A percentile compares a stretch with the other conserved stretches of the same genome.
Conservation (phyloP, 768 basidiomycete species). For the Hygrocybe coccinea region DNA sequence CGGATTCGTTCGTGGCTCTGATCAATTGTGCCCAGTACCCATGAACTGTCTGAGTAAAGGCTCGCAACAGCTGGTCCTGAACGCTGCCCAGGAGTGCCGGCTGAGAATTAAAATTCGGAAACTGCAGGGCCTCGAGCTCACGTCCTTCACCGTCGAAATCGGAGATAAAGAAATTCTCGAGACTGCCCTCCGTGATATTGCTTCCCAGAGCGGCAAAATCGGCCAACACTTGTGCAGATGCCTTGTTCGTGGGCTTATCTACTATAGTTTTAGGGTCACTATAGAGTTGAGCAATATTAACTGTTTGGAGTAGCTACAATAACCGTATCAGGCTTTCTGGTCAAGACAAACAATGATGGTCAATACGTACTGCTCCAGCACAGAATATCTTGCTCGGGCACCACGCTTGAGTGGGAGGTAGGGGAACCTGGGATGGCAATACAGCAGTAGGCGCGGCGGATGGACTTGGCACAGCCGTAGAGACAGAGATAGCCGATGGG, state of each 20-base stretch:
- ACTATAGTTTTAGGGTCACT: conserved; percentile 85
- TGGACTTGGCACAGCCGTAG: conserved; percentile 63
- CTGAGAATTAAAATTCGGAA: conserved; percentile 56
- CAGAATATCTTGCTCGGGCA: conserved; percentile 76
- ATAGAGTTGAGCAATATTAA: conserved; percentile 72
- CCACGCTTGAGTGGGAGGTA: conserved; percentile 72
- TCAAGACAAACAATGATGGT: conserved; percentile 3
- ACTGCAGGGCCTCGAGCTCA: conserved; percentile 61
- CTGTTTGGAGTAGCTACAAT: conserved; percentile 72
- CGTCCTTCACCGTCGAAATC: conserved; percentile 83
- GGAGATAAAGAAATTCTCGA: conserved; percentile 64
- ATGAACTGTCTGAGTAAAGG: conserved; percentile 76
- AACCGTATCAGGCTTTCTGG: conserved; percentile 7
- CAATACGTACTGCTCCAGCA: conserved; percentile 57
- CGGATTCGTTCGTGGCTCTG: conserved; percentile 64
- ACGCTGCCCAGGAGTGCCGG: conserved; percentile 72
- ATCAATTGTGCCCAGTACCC: conserved; percentile 81
- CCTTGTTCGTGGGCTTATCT: conserved; percentile 76
- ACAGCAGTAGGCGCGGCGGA: conserved; percentile 46
- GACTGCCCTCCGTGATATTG: conserved; percentile 53
- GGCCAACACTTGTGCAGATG: conserved; percentile 58
- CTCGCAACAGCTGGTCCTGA: conserved; percentile 60
- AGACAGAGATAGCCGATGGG: conserved; percentile 37
- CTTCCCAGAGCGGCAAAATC: conserved; percentile 56
- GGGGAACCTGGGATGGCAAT: conserved; percentile 60